Evolutionary conservation across 1,284 basidiomycete species (phyloP).

Genomic region (Ganoderma sinense): DNA sequence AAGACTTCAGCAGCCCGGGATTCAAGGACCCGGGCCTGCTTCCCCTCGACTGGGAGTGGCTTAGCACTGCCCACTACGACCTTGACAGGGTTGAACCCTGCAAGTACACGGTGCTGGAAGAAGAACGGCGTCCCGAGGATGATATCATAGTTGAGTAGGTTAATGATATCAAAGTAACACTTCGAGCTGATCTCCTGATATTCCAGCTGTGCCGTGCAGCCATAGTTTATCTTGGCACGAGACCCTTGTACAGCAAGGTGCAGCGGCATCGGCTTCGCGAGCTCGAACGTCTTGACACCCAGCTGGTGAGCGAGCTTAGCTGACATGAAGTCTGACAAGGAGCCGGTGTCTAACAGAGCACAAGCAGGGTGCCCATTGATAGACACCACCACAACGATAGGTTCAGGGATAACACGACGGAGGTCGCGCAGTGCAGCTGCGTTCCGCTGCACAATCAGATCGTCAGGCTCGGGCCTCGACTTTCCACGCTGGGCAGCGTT

Average conservation of each 20-base stretch:
- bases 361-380: slow-evolving; percentile 41
- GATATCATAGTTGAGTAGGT: slow-evolving; percentile 3
- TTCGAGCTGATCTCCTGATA: slow-evolving; percentile 40
- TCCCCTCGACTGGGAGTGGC: slow-evolving; percentile 22
- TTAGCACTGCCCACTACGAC: background rate
- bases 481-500: background rate
- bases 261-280: slow-evolving; percentile 36
- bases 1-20: slow-evolving; percentile 27
- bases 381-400: slow-evolving; percentile 38
- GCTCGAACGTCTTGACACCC: slow-evolving; percentile 18
- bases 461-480: background rate
- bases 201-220: slow-evolving; percentile 6
- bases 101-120: background rate
- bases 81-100: background rate
- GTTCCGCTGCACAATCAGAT: background rate
- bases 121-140: slow-evolving; percentile 2
- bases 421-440: background rate
- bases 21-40: slow-evolving; percentile 13
- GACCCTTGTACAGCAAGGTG: slow-evolving; percentile 36
- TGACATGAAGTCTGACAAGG: slow-evolving; percentile 47
- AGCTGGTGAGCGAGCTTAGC: slow-evolving; percentile 45
- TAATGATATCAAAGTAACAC: slow-evolving; percentile 31
- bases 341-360: slow-evolving; percentile 45
- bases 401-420: slow-evolving; percentile 31
- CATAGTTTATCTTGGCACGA: background rate